Base-by-base conservation (phyloP, 768 basidiomycete genomes). In the Pulveroboletus sp. region DNA sequence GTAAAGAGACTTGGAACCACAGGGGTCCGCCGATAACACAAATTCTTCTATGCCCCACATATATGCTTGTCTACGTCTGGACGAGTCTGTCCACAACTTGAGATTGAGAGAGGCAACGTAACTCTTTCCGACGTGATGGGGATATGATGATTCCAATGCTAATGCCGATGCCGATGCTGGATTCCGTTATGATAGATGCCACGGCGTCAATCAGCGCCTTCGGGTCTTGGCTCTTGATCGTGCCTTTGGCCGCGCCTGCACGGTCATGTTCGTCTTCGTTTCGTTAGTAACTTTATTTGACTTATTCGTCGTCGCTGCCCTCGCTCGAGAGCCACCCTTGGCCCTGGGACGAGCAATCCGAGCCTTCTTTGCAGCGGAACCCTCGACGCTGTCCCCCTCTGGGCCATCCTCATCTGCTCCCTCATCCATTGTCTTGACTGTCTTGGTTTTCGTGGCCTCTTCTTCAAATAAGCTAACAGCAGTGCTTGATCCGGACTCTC, bases 391-490 rank as follows among this genome's bases (percentile, higher is more conserved):
- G 33, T 57, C 57, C 15, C 52, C 61, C 18, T 52, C 57, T 5
- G 15, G 61, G 43, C 46, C 62, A 14, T 49, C 56, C 1, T 50
- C 62, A 8, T 46, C 48, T 5, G 30, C 56, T 6, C 45, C 46
- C 21, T 55, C 56, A 18, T 52, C 62, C 9, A 45, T 52, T 3
- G 33, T 10, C 43, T 57, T 52, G 51, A 40, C 32, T 36, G 17
- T 38, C 51, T 68, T 65, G 49, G 51, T 41, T 31, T 58, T 67
- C 27, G 53, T 45, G 8, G 41, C 61, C 14, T 58, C 65, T 43
- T 65, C 67, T 5, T 56, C 66, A 31, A 56, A 67, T 38, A 68
- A 31, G 46, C 66, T 68, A 11, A 67, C 66, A 11, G 68, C 68
- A 6, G 68, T 67, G 47, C 66, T 67, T 8, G 68, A 69, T 12